Evolutionary conservation across 768 basidiomycete species (phyloP).

Genomic region (Hortiboletus flavorubellus): DNA sequence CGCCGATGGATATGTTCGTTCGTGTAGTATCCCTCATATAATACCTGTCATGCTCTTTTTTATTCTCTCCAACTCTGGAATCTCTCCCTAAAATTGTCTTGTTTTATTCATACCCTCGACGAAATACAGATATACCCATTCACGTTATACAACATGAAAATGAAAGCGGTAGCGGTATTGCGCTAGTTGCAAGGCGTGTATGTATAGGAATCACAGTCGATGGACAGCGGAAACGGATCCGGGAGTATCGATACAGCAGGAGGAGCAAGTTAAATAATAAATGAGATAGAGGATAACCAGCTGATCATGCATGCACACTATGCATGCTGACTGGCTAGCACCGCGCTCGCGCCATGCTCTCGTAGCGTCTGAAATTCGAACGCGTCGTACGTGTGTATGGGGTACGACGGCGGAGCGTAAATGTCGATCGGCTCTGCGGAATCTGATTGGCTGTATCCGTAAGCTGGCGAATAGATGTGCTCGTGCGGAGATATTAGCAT

Average conservation of each 20-base stretch:
- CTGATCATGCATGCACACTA: conserved; percentile 5
- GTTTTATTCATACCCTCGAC: conserved; percentile 19
- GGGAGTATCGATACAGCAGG: conserved; percentile 28
- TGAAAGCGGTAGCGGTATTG: conserved; percentile 7
- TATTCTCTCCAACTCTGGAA: background rate
- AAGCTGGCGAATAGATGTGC: conserved; percentile 13
- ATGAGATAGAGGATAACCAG: conserved; percentile 1
- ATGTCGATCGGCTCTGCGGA: conserved; percentile 20
- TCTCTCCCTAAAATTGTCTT: conserved; percentile 7
- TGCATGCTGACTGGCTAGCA: conserved; percentile 20
- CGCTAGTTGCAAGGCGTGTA: conserved; percentile 9
- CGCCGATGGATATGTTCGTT: background rate
- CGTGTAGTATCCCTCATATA: conserved; percentile 4
- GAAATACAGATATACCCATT: conserved; percentile 19
- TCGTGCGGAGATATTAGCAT: conserved; percentile 18
- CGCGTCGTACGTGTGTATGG: conserved; percentile 27
- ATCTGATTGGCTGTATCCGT: conserved; percentile 19
- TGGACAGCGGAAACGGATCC: background rate
- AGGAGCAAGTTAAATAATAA: conserved; percentile 25
- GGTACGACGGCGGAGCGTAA: conserved; percentile 12
- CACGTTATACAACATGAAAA: conserved; percentile 16
- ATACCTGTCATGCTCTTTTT: background rate
- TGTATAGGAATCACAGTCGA: conserved; percentile 7
- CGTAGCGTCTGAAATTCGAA: conserved; percentile 33
- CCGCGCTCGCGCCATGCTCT: conserved; percentile 23